phyloP scores from a whole-genome alignment of 1,284 basidiomycete species.

The Irpex sp. region DNA sequence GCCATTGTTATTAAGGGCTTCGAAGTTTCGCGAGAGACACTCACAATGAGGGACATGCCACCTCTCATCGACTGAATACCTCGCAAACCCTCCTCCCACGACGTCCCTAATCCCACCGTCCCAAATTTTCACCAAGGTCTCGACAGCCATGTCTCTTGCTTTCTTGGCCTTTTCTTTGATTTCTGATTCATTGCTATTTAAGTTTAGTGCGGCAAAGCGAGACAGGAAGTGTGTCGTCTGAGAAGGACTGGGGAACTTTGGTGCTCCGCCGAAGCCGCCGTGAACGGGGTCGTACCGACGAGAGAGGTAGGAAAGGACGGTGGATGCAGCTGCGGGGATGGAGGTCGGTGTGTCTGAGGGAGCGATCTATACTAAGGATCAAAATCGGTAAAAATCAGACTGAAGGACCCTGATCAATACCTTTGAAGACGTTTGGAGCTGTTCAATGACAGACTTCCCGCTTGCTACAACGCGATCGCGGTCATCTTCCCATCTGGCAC shows the following conservation, averaged over 20 bases:
- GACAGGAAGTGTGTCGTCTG: slow-evolving; percentile 24
- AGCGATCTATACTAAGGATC: slow-evolving; percentile 13
- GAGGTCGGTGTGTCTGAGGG: slow-evolving; percentile 8
- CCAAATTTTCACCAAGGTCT: slow-evolving; percentile 30
- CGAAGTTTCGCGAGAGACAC: slow-evolving; percentile 1
- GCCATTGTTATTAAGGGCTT: background rate
- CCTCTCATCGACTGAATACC: slow-evolving; percentile 41
- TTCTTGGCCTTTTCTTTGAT: slow-evolving; percentile 13
- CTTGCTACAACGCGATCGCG: slow-evolving; percentile 18
- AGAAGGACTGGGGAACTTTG: slow-evolving; percentile 34
- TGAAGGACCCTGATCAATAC: slow-evolving; percentile 9
- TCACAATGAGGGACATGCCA: slow-evolving; percentile 42
- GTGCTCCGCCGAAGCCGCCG: slow-evolving; percentile 37
- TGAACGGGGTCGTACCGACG: slow-evolving; percentile 27
- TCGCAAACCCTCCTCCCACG: slow-evolving; percentile 38
- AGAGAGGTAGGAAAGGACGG: slow-evolving; percentile 17
- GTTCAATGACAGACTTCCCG: slow-evolving; percentile 21
- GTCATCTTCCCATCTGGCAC: slow-evolving; percentile 25
- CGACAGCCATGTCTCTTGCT: slow-evolving; percentile 24
- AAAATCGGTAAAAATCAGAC: background rate
- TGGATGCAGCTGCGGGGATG: slow-evolving; percentile 7
- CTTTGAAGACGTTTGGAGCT: slow-evolving; percentile 16
- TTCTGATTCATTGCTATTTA: background rate
- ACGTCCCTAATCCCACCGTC: slow-evolving; percentile 43
- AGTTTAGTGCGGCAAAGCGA: slow-evolving; percentile 19